Evolutionary conservation across 139 green algal genomes (phyloP).

Genomic region (Chlamydomonas sp.): DNA sequence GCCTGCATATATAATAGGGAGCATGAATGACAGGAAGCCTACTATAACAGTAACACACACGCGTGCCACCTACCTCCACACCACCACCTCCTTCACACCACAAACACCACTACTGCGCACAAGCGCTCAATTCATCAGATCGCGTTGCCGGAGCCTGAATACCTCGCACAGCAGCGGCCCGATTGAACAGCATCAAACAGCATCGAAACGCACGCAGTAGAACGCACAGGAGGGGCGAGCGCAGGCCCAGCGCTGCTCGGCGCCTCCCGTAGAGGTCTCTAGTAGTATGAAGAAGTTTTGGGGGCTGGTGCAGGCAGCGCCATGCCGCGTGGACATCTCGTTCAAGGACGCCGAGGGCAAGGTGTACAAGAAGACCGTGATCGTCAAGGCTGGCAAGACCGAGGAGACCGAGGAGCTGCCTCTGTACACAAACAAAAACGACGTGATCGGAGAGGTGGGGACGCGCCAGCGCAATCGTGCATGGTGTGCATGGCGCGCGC

Average conservation of each 20-base stretch:
- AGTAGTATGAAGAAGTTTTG: constrained; percentile 56
- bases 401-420: constrained; percentile 59
- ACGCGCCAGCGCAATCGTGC: too few species aligned
- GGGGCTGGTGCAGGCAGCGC: constrained; percentile 40
- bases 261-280: constrained; percentile 13
- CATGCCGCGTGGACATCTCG: constrained; percentile 40
- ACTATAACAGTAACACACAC: too few species aligned
- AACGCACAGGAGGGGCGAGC: constrained; percentile 9
- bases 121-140: background rate
- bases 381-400: constrained; percentile 41
- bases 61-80: too few species aligned
- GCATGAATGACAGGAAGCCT: too few species aligned
- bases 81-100: too few species aligned
- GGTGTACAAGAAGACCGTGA: constrained; percentile 38
- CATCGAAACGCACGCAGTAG: background rate
- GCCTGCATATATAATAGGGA: too few species aligned
- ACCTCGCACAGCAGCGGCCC: background rate
- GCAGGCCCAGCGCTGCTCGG: constrained; percentile 8
- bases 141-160: background rate
- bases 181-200: background rate
- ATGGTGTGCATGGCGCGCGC: too few species aligned
- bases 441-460: constrained; percentile 64
- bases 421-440: constrained; percentile 68
- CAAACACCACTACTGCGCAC: too few species aligned
- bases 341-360: constrained; percentile 43